These are phyloP conservation scores for Pichia phayaonensis DNA, from an alignment of 805 yeast genomes.

Conservation along the genomic window DNA sequence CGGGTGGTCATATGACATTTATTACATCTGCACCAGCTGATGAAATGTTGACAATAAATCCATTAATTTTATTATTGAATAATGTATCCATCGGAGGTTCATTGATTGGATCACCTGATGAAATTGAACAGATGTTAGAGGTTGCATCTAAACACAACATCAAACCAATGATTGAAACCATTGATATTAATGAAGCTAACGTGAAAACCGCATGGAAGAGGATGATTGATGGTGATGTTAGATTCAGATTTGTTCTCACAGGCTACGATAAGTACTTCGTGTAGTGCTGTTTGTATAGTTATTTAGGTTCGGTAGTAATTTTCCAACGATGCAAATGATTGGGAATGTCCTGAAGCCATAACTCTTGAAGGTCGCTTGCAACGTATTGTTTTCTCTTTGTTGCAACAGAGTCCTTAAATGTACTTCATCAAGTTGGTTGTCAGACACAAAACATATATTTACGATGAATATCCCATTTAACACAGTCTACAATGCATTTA, in stretches of 20 bases:
- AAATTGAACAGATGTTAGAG: constrained; percentile 40
- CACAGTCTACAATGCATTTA: too few species aligned
- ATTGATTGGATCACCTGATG: constrained; percentile 37
- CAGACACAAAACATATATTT: too few species aligned
- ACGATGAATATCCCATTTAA: too few species aligned
- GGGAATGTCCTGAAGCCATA: too few species aligned
- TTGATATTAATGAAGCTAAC: constrained; percentile 38
- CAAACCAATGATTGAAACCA: constrained; percentile 45
- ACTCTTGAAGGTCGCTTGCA: too few species aligned
- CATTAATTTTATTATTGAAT: constrained; percentile 29
- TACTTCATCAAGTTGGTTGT: too few species aligned
- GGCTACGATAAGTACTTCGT: constrained; percentile 34
- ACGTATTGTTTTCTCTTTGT: too few species aligned
- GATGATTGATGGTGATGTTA: constrained; percentile 42
- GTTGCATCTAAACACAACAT: constrained; percentile 40
- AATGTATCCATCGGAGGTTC: constrained; percentile 29
- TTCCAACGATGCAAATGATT: too few species aligned
- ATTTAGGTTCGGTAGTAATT: too few species aligned
- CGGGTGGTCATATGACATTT: constrained; percentile 27
- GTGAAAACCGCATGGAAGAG: constrained; percentile 40
- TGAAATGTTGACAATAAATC: constrained; percentile 25
- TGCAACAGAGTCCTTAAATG: too few species aligned
- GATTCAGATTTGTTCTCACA: constrained; percentile 46
- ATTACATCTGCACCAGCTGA: constrained; percentile 32
- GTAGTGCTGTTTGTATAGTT: background rate